A percentile compares a stretch with the other conserved stretches of the same genome.
Conservation (phyloP, 306 rosid genomes). For the Hylodesmum podocarpum region DNA sequence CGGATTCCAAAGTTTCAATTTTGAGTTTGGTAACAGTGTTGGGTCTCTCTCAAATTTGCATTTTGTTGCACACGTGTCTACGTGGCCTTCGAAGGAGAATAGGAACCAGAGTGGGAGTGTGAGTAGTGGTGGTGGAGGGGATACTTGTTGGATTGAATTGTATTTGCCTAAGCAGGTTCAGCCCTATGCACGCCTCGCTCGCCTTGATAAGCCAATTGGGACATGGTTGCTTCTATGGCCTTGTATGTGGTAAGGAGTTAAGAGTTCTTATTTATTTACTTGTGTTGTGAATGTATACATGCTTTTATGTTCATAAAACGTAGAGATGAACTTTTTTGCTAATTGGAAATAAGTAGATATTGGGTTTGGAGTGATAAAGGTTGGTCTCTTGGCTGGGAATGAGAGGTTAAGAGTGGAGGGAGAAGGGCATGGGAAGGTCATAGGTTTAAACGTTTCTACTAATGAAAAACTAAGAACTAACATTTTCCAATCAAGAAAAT, state of each 20-base stretch:
- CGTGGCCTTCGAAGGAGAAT: constrained; percentile 47
- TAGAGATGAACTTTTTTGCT: not conserved
- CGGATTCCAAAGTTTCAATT: constrained; percentile 6
- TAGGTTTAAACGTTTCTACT: no score
- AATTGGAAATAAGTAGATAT: constrained; percentile 19
- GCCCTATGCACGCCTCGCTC: constrained; percentile 88
- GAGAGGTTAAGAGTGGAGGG: no score
- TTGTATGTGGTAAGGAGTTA: constrained; percentile 92
- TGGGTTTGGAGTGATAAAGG: no score
- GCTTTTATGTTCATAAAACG: not conserved
- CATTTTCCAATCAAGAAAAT: no score
- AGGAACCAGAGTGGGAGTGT: constrained; percentile 27
- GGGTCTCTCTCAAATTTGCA: constrained; percentile 37
- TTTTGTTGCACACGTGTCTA: constrained; percentile 45
- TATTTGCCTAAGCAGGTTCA: constrained; percentile 61
- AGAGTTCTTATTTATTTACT: constrained; percentile 3
- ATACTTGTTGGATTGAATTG: constrained; percentile 63
- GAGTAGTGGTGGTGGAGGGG: constrained; percentile 22
- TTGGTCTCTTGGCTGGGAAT: no score
- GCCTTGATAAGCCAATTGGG: constrained; percentile 93
- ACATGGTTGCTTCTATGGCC: constrained; percentile 98
- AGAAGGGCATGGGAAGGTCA: no score
- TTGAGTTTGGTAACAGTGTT: constrained; percentile 8
- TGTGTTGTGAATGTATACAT: not conserved
- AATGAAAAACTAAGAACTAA: no score